Evolutionary conservation across 345 rosid species (phyloP), one percentile per base, ranked within the genome.

Genomic region (Acer saccharum): DNA sequence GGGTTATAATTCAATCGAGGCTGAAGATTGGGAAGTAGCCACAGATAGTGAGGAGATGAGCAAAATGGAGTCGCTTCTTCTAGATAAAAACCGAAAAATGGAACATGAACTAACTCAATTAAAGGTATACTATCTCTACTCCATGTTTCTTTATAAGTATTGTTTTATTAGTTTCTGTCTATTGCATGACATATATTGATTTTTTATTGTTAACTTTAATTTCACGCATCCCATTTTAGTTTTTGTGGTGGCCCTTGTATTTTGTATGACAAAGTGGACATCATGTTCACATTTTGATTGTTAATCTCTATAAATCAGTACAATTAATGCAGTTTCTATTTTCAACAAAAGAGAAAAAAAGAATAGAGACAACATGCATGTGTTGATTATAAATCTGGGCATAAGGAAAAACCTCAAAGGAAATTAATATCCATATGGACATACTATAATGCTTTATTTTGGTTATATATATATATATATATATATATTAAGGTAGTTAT

Each of bases 1-100:
- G 63, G 98, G 97, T 71, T 96, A 96, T 86, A 96, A 94, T 88
- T 94, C 97, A 61, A 92, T 92, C 78, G 99, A 96, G 84, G 99
- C 97, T 78, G 99, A 96, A 86, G 98, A 96, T 82, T 96, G 98
- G 99, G 99, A 96, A 81, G 94, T 79, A 57, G 99, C 99, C 75
- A 91, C 99, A 66, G 81, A 85, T 52, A 94, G 94, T 74, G 95
- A 94, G 81, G 99, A 94, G 88, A 96, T 94, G 98, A 94, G 97
- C 92, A 92, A 90, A 87, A 91, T 96, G 99, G 99, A 96, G 83
- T 92, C 92, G 70, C 98, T 96, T 82, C 97, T 96, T 81, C 99
- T 96, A 70, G 99, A 96, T 83, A 96, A 96, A 89, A 96, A 94
- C 83, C 86, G 91, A 77, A 96, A 89, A 86, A 91, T 96, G 98